Evolutionary conservation across 1,139 yeast species (phyloP).

Genomic region (Fermentozyma sake): DNA sequence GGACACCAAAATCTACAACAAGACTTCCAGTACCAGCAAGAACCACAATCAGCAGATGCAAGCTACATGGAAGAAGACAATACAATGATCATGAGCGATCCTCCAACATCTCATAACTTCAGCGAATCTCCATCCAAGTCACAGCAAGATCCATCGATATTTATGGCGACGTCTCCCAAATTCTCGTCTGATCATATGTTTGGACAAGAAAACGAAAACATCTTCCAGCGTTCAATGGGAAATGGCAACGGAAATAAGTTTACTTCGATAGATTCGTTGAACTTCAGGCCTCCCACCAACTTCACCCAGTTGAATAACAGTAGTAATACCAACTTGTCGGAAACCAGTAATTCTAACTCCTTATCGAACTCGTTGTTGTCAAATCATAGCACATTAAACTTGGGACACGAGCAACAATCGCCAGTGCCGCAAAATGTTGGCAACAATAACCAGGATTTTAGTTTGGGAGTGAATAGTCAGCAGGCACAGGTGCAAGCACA

Average conservation of each 20-base stretch:
- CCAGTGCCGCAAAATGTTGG: constrained; percentile 7
- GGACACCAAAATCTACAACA: constrained; percentile 8
- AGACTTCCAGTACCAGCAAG: constrained; percentile 8
- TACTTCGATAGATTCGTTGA: constrained; percentile 37
- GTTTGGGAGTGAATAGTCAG: constrained; percentile 4
- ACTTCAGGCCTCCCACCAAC: constrained; percentile 39
- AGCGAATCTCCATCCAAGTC: constrained; percentile 5
- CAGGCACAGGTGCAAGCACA: constrained; percentile 13
- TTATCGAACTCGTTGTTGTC: constrained; percentile 22
- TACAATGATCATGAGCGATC: constrained; percentile 16
- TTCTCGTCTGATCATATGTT: constrained; percentile 17
- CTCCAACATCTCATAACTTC: constrained; percentile 10
- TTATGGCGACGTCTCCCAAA: constrained; percentile 21
- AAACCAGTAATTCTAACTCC: constrained; percentile 25
- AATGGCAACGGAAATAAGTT: constrained; percentile 18
- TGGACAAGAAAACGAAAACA: constrained; percentile 8
- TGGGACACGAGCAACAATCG: constrained; percentile 6
- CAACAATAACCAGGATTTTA: constrained; percentile 4
- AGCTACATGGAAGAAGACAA: constrained; percentile 44
- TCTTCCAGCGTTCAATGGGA: constrained; percentile 2
- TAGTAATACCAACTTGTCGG: constrained; percentile 39
- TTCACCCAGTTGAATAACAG: constrained; percentile 42
- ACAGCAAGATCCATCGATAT: constrained; percentile 7
- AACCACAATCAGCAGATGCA: constrained; percentile 12
- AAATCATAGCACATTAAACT: constrained; percentile 15